A percentile compares a stretch with the other conserved stretches of the same genome.
phyloP scores from a whole-genome alignment of 1,284 basidiomycete genomes.

The Cryptococcus maquisensis region DNA sequence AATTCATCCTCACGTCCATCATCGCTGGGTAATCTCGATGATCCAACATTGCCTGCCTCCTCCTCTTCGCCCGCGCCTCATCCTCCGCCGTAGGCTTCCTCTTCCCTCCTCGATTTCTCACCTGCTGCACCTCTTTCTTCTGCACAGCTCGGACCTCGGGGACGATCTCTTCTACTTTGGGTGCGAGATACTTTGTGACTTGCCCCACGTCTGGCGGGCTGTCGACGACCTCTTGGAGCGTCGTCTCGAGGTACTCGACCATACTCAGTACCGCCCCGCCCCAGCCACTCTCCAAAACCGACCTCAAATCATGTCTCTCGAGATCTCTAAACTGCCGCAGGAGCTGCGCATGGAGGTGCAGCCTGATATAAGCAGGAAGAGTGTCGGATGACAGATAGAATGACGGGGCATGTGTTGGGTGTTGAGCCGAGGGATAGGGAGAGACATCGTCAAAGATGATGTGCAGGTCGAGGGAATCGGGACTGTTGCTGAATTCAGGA shows the following conservation, averaged over 20 bases:
- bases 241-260: slow-evolving; percentile 68
- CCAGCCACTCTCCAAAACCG: slow-evolving; percentile 62
- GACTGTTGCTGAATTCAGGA: slow-evolving; percentile 51
- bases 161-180: slow-evolving; percentile 37
- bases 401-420: slow-evolving; percentile 57
- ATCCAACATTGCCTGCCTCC: slow-evolving; percentile 51
- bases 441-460: slow-evolving; percentile 59
- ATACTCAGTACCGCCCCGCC: slow-evolving; percentile 69
- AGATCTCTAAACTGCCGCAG: slow-evolving; percentile 55
- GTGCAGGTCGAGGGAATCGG: slow-evolving; percentile 59
- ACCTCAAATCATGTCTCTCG: slow-evolving; percentile 51
- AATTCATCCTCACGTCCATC: slow-evolving; percentile 56
- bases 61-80: slow-evolving; percentile 56
- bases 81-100: slow-evolving; percentile 58
- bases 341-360: slow-evolving; percentile 70
- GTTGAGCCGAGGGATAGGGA: slow-evolving; percentile 55
- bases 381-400: slow-evolving; percentile 71
- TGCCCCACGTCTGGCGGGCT: slow-evolving; percentile 65
- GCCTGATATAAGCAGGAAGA: slow-evolving; percentile 74
- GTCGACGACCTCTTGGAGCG: slow-evolving; percentile 63
- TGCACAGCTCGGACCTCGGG: slow-evolving; percentile 5
- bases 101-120: slow-evolving; percentile 7
- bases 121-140: background rate
- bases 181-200: slow-evolving; percentile 63
- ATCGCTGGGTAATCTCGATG: slow-evolving; percentile 59